Conservation (phyloP, 305 asterid species). For the Fraxinus dipetala region DNA sequence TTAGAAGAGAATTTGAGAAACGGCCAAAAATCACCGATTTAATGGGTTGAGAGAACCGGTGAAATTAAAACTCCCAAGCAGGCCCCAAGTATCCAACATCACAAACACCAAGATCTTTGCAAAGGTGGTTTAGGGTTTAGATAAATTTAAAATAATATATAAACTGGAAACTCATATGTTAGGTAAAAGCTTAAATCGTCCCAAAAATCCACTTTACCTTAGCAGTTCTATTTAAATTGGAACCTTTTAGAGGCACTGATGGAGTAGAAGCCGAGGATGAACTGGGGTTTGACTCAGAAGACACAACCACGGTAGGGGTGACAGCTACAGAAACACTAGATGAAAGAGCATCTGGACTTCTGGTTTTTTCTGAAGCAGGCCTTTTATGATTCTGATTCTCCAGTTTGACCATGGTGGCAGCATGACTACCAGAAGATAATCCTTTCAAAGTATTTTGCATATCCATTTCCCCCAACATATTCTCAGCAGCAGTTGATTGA, state of each 20-base stretch:
- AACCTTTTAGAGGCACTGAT: conserved; percentile 37
- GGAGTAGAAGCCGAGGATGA: conserved; percentile 46
- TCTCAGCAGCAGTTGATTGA: conserved; percentile 27
- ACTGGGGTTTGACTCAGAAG: conserved; percentile 39
- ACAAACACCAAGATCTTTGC: background rate
- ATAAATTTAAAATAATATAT: background rate
- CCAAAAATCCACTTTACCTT: conserved; percentile 41
- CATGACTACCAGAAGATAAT: conserved; percentile 29
- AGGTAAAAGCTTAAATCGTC: conserved; percentile 10
- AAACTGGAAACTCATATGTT: background rate
- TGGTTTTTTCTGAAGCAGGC: conserved; percentile 32
- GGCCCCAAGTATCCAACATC: background rate
- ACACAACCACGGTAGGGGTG: conserved; percentile 24
- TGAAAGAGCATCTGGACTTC: conserved; percentile 25
- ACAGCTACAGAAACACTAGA: conserved; percentile 36
- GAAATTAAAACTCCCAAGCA: too few relatives aligned
- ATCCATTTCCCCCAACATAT: conserved; percentile 7
- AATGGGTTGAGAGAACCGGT: too few relatives aligned
- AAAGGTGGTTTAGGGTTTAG: conserved; percentile 9
- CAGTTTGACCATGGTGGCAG: conserved; percentile 21
- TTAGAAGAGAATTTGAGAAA: too few relatives aligned
- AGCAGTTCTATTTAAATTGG: conserved; percentile 35
- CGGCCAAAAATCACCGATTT: too few relatives aligned
- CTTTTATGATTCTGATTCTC: conserved; percentile 34
- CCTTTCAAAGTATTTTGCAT: conserved; percentile 27